phyloP scores from a whole-genome alignment of 2,329 filamentous ascomycete genomes.

The Pseudodiploospora longispora region DNA sequence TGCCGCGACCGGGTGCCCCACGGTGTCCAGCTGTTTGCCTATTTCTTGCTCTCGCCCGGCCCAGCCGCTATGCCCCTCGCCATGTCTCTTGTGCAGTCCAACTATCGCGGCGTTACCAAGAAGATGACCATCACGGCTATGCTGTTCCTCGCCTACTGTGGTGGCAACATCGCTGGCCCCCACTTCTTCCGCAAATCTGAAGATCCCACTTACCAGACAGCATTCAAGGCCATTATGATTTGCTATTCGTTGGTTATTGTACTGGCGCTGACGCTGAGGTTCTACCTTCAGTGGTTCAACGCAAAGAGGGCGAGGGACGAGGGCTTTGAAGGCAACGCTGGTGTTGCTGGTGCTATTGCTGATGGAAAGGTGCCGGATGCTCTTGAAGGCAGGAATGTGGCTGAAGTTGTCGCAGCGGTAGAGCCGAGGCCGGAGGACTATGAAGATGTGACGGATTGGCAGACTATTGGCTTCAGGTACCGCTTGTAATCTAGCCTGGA shows the following conservation, averaged over 20 bases:
- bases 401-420: constrained; percentile 25
- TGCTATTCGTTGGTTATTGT: constrained; percentile 45
- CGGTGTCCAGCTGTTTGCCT: constrained; percentile 45
- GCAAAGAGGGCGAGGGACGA: constrained; percentile 32
- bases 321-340: constrained; percentile 36
- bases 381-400: constrained; percentile 15
- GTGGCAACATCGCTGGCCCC: constrained; percentile 48
- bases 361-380: constrained; percentile 26
- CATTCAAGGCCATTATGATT: constrained; percentile 47
- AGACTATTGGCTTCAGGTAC: constrained; percentile 51
- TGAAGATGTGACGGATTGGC: constrained; percentile 53
- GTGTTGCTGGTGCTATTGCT: constrained; percentile 31
- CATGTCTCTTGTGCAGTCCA: constrained; percentile 47
- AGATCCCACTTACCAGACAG: constrained; percentile 43
- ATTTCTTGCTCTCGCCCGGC: constrained; percentile 48
- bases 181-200: constrained; percentile 45
- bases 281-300: constrained; percentile 41
- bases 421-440: constrained; percentile 38
- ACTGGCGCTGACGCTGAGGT: constrained; percentile 34
- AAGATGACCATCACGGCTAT: constrained; percentile 52
- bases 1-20: constrained; percentile 30
- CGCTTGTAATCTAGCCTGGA: constrained; percentile 27
- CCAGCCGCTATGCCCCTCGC: constrained; percentile 46
- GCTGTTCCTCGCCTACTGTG: constrained; percentile 47
- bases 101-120: constrained; percentile 50